Base-by-base conservation (phyloP, 2,329 filamentous ascomycete species). In the Trichoderma breve region DNA sequence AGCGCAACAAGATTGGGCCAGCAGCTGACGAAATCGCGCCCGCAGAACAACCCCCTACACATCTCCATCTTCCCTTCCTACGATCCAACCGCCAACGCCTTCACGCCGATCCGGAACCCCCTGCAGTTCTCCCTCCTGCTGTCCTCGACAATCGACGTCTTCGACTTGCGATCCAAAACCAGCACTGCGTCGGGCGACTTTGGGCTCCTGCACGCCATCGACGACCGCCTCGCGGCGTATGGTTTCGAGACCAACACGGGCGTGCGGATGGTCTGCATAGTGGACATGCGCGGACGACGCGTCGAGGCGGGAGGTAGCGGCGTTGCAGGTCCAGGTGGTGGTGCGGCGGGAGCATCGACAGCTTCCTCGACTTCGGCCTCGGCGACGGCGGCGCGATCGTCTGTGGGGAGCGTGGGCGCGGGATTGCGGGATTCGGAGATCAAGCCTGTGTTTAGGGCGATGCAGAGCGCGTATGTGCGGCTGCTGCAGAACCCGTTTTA, bases 211-310 rank as follows among this genome's bases (percentile, higher is more conserved):
- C 95, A 98, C 83, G 94, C 95, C 72, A 87, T 98, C 73, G 96
- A 98, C 84, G 95, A 99, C 83, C 89, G 95, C 30, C 87, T 98
- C 61, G 94, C 95, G 43, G 92, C 94, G 76, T 99, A 98, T 84
- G 96, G 96, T 77, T 98, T 93, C 90, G 89, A 98, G 82, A 98
- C 96, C 71, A 98, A 97, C 82, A 98, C 96, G 30, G 94, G 94
- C 53, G 90, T 97, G 74, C 95, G 95, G 80, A 91, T 99, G 78
- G 90, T 98, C 39, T 91, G 94, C 74, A 89, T 98, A 4, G 92
- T 98, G 34, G 95, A 99, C 83, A 94, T 97, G 88, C 90, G 94
- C 76, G 66, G 68, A 14, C 63, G 73, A 69, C 62, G 34, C 53
- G 69, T 67, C 70, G 64, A 36, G 15, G 68, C 60, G 1, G 61